phyloP scores from a whole-genome alignment of 371 early-diverging fungal species.

The Circinella umbellata region DNA sequence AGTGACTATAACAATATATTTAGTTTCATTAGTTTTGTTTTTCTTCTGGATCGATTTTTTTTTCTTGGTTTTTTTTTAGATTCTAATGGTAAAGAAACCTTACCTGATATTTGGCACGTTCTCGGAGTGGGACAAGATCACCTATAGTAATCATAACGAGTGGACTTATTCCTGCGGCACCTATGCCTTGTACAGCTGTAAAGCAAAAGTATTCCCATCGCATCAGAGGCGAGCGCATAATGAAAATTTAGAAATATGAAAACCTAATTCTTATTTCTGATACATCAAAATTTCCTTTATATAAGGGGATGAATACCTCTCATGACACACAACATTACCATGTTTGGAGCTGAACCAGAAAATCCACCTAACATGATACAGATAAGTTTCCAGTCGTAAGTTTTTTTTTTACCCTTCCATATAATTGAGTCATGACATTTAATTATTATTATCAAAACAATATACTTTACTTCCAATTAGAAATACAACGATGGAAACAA shows the following conservation, averaged over 20 bases:
- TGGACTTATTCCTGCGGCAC: constrained; percentile 67
- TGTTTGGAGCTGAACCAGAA: constrained; percentile 7
- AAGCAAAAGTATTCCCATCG: background rate
- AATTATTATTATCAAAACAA: background rate
- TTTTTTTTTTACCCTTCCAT: too few relatives aligned
- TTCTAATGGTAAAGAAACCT: too few relatives aligned
- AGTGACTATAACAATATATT: background rate
- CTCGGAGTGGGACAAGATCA: constrained; percentile 59
- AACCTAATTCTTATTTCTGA: background rate
- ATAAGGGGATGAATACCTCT: background rate
- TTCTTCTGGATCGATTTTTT: background rate
- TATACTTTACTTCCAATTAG: constrained; percentile 49
- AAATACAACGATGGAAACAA: constrained; percentile 54
- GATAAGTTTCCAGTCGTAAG: too few relatives aligned
- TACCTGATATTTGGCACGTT: constrained; percentile 66
- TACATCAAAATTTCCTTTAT: constrained; percentile 31
- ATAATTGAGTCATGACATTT: too few relatives aligned
- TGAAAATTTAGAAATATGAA: too few relatives aligned
- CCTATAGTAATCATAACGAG: constrained; percentile 63
- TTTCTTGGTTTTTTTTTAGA: background rate
- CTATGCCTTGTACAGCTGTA: constrained; percentile 49
- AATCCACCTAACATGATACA: constrained; percentile 9
- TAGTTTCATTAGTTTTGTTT: background rate
- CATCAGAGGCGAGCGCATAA: too few relatives aligned
- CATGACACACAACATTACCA: constrained; percentile 13